These are phyloP conservation scores for Wickerhamiella cacticola DNA, from an alignment of 805 yeast species.

Conservation along the genomic window DNA sequence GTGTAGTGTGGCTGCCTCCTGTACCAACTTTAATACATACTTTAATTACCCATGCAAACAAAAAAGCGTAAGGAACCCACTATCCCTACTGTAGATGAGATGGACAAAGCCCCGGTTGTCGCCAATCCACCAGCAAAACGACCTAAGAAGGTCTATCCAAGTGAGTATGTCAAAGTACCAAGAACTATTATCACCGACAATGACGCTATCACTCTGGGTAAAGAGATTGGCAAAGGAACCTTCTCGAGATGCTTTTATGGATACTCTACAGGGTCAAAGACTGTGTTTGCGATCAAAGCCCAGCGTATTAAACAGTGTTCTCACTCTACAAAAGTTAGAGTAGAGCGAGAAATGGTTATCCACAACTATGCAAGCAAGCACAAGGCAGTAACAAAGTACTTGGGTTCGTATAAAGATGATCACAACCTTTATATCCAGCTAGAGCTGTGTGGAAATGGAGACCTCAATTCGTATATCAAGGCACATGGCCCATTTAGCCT, in stretches of 20 bases:
- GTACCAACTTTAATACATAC: conserved; percentile 6
- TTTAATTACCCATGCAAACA: conserved; percentile 4
- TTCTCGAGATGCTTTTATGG: conserved; percentile 5
- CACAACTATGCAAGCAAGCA: not conserved
- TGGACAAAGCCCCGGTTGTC: not conserved
- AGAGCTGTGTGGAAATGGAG: conserved; percentile 1
- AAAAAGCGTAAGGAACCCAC: conserved; percentile 1
- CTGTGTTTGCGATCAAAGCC: conserved; percentile 4
- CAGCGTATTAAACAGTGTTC: not conserved
- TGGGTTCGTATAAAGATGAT: not conserved
- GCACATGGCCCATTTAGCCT: not conserved
- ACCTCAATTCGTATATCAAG: not conserved
- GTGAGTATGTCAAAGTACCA: not conserved
- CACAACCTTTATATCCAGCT: conserved; percentile 7
- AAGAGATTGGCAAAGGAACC: conserved; percentile 7
- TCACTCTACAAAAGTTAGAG: not conserved
- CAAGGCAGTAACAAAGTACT: not conserved
- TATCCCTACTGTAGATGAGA: not conserved
- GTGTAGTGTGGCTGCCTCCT: not conserved
- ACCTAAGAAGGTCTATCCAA: conserved; percentile 1
- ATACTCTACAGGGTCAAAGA: not conserved
- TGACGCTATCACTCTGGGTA: not conserved
- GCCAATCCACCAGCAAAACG: not conserved
- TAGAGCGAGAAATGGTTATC: not conserved
- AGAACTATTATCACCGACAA: not conserved